A percentile compares a stretch with the other conserved stretches of the same genome.
Conservation (phyloP, 1,139 yeast genomes). For the Lodderomyces jiufengensis region DNA sequence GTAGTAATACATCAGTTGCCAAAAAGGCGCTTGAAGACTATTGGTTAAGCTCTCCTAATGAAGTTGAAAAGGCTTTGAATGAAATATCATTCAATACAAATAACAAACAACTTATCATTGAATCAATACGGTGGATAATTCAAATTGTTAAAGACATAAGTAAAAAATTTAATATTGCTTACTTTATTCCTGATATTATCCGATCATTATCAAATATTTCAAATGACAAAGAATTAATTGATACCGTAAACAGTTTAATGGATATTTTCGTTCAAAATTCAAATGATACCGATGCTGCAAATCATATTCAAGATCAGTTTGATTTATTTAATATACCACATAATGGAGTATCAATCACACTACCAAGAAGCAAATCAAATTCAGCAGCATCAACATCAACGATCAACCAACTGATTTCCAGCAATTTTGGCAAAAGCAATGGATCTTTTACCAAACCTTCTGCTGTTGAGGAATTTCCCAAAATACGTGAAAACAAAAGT, state of each 20-base stretch:
- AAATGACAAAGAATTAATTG: slow-evolving; percentile 9
- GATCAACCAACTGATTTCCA: no score
- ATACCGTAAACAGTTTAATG: slow-evolving; percentile 17
- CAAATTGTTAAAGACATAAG: slow-evolving; percentile 29
- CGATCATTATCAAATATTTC: slow-evolving; percentile 3
- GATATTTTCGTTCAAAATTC: slow-evolving; percentile 13
- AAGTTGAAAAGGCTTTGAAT: slow-evolving; percentile 48
- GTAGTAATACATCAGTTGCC: slow-evolving; percentile 40
- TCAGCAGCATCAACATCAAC: no score
- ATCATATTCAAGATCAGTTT: neutral
- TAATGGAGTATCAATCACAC: neutral
- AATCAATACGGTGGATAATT: slow-evolving; percentile 33
- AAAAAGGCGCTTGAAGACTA: slow-evolving; percentile 58
- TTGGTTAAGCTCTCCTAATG: slow-evolving; percentile 60
- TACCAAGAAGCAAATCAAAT: neutral
- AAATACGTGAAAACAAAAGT: no score
- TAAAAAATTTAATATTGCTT: slow-evolving; percentile 29
- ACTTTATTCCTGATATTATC: slow-evolving; percentile 22
- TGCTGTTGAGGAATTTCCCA: no score
- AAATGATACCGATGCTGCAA: neutral
- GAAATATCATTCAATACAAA: slow-evolving; percentile 50
- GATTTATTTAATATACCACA: neutral
- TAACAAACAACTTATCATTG: slow-evolving; percentile 43
- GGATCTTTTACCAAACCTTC: no score
- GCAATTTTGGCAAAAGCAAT: no score